A percentile compares a stretch with the other conserved stretches of the same genome.
phyloP scores from a whole-genome alignment of 768 basidiomycete species.

The Mycena amicta region DNA sequence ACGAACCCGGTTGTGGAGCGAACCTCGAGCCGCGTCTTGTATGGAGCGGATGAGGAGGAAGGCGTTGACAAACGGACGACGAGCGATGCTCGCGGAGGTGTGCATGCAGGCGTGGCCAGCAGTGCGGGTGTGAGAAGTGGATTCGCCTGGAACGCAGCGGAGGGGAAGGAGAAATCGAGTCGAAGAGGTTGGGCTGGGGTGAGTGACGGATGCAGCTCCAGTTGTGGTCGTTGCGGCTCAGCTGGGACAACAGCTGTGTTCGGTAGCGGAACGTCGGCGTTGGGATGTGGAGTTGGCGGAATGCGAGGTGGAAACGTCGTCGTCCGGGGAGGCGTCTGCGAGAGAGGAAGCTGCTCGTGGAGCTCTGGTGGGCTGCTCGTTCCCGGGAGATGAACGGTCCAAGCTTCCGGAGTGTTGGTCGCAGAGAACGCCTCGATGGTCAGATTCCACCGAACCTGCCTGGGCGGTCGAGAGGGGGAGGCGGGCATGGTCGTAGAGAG shows the following conservation, averaged over 20 bases:
- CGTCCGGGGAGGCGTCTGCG: neutral
- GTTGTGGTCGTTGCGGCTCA: neutral
- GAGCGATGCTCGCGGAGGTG: constrained; percentile 1
- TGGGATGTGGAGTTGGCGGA: neutral
- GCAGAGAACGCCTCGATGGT: neutral
- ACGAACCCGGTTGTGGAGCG: neutral
- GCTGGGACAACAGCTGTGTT: neutral
- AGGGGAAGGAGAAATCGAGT: neutral
- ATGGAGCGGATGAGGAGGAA: neutral
- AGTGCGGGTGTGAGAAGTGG: constrained; percentile 5
- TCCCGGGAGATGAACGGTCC: neutral
- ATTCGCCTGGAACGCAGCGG: constrained; percentile 8
- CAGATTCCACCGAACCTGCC: neutral
- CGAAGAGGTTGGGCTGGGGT: neutral
- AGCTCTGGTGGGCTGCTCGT: neutral
- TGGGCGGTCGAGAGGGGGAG: no score
- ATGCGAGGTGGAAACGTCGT: neutral
- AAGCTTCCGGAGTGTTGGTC: neutral
- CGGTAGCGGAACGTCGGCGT: neutral
- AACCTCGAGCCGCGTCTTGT: neutral
- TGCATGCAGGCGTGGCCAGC: constrained; percentile 8
- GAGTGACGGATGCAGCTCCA: constrained; percentile 4
- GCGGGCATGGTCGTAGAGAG: neutral
- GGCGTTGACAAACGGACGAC: constrained; percentile 3
- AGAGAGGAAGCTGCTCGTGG: neutral